Evolutionary conservation across 768 basidiomycete species (phyloP).

Genomic region (Clathrus columnatus): DNA sequence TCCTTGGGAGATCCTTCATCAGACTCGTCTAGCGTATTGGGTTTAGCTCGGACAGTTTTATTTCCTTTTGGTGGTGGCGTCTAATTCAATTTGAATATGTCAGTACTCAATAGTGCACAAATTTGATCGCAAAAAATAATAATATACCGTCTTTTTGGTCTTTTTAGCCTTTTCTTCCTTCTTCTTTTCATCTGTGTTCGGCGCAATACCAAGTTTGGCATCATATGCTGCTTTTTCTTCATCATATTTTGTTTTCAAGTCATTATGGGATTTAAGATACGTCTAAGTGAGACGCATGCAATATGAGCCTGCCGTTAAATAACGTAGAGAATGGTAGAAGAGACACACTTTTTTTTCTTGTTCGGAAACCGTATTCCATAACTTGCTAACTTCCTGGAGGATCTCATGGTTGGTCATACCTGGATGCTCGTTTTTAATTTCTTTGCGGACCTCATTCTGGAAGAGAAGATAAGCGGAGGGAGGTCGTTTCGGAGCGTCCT

Average conservation of each 20-base stretch:
- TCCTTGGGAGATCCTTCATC: background rate
- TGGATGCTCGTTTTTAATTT: conserved; percentile 59
- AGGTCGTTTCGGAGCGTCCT: conserved; percentile 91
- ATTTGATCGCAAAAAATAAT: background rate
- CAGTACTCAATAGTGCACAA: background rate
- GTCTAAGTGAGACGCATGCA: conserved; percentile 32
- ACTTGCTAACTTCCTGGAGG: conserved; percentile 57
- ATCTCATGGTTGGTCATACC: conserved; percentile 63
- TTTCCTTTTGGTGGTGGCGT: background rate
- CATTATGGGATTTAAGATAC: conserved; percentile 42
- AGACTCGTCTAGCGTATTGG: background rate
- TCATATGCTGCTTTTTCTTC: conserved; percentile 60
- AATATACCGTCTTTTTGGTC: conserved; percentile 20
- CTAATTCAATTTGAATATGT: background rate
- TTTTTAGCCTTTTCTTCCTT: conserved; percentile 21
- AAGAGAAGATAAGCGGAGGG: conserved; percentile 89
- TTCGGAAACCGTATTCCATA: conserved; percentile 61
- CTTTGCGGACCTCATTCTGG: conserved; percentile 82
- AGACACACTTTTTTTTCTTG: conserved; percentile 69
- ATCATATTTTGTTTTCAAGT: conserved; percentile 57
- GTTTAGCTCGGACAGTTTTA: background rate
- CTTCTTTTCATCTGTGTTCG: conserved; percentile 6
- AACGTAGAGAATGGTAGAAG: background rate
- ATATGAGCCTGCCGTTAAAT: conserved; percentile 2
- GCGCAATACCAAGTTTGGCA: conserved; percentile 29